Evolutionary conservation across 202 grass and related monocot genomes (phyloP).

Genomic region (Musa balbisiana): DNA sequence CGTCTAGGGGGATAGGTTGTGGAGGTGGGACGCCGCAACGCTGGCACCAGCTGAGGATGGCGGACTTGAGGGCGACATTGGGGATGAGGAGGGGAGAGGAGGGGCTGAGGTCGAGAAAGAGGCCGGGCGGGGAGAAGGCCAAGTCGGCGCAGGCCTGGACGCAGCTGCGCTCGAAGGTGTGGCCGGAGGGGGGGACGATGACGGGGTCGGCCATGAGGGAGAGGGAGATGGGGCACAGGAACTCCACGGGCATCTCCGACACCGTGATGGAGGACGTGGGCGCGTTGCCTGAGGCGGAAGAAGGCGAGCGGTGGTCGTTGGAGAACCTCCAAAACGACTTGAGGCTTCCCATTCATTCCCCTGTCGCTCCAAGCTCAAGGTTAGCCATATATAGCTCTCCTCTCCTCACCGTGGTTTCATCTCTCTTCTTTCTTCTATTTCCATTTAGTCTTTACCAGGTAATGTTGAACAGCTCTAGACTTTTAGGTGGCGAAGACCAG

Average conservation of each 20-base stretch:
- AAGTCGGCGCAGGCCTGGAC: constrained; percentile 69
- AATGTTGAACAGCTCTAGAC: not conserved
- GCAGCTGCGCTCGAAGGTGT: constrained; percentile 79
- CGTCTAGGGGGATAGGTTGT: constrained; percentile 12
- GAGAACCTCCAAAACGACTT: constrained; percentile 8
- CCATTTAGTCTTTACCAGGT: not conserved
- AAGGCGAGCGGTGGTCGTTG: not conserved
- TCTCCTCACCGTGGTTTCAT: not conserved
- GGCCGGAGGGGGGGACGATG: constrained; percentile 37
- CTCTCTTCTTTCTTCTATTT: not conserved
- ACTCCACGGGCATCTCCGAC: constrained; percentile 52
- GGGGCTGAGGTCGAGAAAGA: not conserved
- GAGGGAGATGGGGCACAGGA: constrained; percentile 81
- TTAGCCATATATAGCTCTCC: not conserved
- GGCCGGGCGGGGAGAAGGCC: constrained; percentile 45
- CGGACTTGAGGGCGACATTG: constrained; percentile 29
- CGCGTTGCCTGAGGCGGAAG: not conserved
- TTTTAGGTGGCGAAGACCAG: not conserved
- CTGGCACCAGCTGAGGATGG: constrained; percentile 37
- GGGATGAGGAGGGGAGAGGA: constrained; percentile 24
- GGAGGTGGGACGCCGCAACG: constrained; percentile 12
- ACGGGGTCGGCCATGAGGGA: constrained; percentile 88
- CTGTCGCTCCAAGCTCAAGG: not conserved
- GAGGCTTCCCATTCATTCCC: constrained; percentile 7
- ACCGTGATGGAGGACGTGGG: not conserved